Evolutionary conservation across 805 yeast genomes (phyloP).

Genomic region (Cyberlindnera saturnus): DNA sequence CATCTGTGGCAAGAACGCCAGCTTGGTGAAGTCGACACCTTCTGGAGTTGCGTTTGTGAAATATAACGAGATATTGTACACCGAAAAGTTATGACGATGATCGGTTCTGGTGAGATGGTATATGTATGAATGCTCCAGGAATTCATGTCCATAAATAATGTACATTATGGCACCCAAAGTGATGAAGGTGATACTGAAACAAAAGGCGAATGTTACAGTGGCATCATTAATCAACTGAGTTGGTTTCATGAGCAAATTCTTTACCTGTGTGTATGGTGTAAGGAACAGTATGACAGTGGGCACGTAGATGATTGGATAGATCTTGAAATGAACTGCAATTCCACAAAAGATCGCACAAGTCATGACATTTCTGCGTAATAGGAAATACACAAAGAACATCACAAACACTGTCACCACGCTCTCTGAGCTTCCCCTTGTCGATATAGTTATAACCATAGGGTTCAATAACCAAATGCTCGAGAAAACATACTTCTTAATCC

Average conservation of each 20-base stretch:
- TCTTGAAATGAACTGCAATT: conserved; percentile 75
- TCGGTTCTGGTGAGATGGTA: conserved; percentile 82
- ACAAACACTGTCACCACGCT: conserved; percentile 78
- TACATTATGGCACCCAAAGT: conserved; percentile 57
- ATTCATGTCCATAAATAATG: conserved; percentile 64
- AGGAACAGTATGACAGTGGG: conserved; percentile 59
- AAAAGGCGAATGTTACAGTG: conserved; percentile 35
- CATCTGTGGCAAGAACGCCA: conserved; percentile 84
- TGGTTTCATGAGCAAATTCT: conserved; percentile 22
- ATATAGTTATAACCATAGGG: conserved; percentile 91
- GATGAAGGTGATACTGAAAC: conserved; percentile 38
- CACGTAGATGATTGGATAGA: conserved; percentile 84
- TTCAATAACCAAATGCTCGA: conserved; percentile 79
- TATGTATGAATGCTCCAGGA: conserved; percentile 67
- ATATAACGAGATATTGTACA: conserved; percentile 73
- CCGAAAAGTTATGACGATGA: conserved; percentile 91
- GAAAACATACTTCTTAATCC: conserved; percentile 33
- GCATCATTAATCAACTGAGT: conserved; percentile 30
- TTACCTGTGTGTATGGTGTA: conserved; percentile 12
- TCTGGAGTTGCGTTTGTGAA: conserved; percentile 39
- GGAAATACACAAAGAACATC: conserved; percentile 46
- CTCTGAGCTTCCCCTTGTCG: conserved; percentile 91
- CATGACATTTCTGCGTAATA: conserved; percentile 31
- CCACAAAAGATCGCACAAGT: conserved; percentile 32
- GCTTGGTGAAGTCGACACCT: conserved; percentile 34